phyloP scores from a whole-genome alignment of 139 green algal genomes.

The Edaphochlamys debaryana region DNA sequence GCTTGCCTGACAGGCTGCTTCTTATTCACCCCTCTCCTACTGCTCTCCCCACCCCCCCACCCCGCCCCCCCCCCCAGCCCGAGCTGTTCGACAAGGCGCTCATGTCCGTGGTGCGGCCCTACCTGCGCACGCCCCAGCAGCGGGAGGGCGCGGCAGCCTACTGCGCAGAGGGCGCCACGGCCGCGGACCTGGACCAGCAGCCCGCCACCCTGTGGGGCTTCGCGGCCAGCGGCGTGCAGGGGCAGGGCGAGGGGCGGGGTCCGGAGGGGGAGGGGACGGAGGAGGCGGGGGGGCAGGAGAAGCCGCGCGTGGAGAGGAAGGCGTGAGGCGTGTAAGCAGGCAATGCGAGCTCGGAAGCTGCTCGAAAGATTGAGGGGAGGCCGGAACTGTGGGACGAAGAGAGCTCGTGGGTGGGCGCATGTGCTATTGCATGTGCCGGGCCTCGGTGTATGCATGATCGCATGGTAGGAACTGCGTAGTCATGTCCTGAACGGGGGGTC shows the following conservation, averaged over 20 bases:
- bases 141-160: neutral
- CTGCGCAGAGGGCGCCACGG: conserved; percentile 4
- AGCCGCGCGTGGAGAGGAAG: neutral
- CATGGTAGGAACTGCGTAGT: no score
- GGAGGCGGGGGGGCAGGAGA: neutral
- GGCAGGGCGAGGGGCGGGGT: neutral
- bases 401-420: no score
- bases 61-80: neutral
- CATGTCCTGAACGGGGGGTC: no score
- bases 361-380: no score
- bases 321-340: no score
- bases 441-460: no score
- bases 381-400: no score
- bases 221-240: neutral
- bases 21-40: neutral
- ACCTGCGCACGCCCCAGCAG: neutral
- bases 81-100: conserved; percentile 48
- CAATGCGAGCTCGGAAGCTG: no score
- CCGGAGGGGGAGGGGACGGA: neutral
- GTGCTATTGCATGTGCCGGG: no score
- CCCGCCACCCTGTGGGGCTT: conserved; percentile 26
- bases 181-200: neutral
- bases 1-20: no score
- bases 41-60: neutral
- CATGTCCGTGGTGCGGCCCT: conserved; percentile 9